phyloP scores from a whole-genome alignment of 2,329 filamentous ascomycete genomes.

The Plenodomus biglobosus region DNA sequence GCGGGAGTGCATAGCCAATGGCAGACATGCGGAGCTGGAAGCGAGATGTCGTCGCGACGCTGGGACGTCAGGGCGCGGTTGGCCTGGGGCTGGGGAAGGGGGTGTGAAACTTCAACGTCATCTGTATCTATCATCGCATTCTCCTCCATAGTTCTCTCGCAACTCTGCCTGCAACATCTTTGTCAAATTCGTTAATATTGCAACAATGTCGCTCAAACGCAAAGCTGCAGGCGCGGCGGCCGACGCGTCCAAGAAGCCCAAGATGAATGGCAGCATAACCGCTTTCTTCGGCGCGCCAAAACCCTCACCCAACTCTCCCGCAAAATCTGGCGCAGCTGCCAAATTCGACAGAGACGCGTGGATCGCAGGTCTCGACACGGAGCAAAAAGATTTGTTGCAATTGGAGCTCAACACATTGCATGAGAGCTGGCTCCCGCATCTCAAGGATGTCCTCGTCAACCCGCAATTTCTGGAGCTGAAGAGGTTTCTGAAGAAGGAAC shows the following conservation, averaged over 20 bases:
- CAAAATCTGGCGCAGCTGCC: conserved; percentile 25
- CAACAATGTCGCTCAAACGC: conserved; percentile 54
- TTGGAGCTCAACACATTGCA: conserved; percentile 92
- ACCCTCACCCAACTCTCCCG: conserved; percentile 29
- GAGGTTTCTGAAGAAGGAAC: conserved; percentile 79
- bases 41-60: conserved; percentile 1
- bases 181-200: conserved; percentile 7
- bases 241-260: conserved; percentile 53
- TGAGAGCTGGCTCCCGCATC: conserved; percentile 83
- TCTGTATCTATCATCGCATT: background rate
- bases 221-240: conserved; percentile 51
- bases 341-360: conserved; percentile 87
- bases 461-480: conserved; percentile 86
- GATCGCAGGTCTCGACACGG: conserved; percentile 74
- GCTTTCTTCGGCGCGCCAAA: conserved; percentile 79
- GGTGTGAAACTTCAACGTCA: background rate
- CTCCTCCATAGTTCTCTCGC: conserved; percentile 1
- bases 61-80: conserved; percentile 18
- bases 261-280: conserved; percentile 74
- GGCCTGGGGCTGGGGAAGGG: conserved; percentile 11
- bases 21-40: conserved; percentile 1
- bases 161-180: conserved; percentile 1
- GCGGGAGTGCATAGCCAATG: conserved; percentile 13
- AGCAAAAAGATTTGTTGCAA: conserved; percentile 79
- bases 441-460: conserved; percentile 81